These are phyloP conservation scores for Ceratobasidium sp. DNA, from an alignment of 1,284 basidiomycete genomes.

Conservation along the genomic window DNA sequence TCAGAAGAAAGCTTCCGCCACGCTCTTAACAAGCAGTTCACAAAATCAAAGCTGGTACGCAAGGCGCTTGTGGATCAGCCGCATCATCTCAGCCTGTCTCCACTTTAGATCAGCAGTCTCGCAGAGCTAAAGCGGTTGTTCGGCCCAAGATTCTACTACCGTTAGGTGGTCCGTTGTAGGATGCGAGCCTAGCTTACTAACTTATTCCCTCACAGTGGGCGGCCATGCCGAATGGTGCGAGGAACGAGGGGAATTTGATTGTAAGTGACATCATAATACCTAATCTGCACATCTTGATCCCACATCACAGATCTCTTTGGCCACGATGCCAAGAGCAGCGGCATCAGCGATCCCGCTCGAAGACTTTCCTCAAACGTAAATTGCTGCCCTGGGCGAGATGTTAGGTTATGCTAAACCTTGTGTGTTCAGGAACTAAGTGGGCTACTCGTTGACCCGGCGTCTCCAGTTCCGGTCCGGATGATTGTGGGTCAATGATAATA, in stretches of 20 bases:
- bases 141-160: too few relatives aligned
- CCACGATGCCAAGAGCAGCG: too few relatives aligned
- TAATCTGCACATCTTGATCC: too few relatives aligned
- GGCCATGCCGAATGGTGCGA: too few relatives aligned
- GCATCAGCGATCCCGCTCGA: background rate
- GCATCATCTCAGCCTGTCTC: background rate
- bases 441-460: background rate
- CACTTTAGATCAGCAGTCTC: background rate
- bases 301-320: too few relatives aligned
- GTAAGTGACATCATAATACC: too few relatives aligned
- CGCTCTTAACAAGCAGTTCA: background rate
- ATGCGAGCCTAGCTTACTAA: too few relatives aligned
- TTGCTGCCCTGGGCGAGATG: background rate
- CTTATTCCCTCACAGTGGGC: too few relatives aligned
- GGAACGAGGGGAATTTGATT: too few relatives aligned
- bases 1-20: background rate
- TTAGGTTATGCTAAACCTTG: background rate
- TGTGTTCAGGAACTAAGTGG: background rate
- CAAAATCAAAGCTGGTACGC: background rate
- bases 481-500: background rate
- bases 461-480: background rate
- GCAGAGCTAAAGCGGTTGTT: background rate
- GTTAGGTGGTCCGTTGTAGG: too few relatives aligned
- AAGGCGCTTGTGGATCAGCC: background rate
- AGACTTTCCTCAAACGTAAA: background rate